Conservation (phyloP, 345 rosid species). For the Ceriops tagal region DNA sequence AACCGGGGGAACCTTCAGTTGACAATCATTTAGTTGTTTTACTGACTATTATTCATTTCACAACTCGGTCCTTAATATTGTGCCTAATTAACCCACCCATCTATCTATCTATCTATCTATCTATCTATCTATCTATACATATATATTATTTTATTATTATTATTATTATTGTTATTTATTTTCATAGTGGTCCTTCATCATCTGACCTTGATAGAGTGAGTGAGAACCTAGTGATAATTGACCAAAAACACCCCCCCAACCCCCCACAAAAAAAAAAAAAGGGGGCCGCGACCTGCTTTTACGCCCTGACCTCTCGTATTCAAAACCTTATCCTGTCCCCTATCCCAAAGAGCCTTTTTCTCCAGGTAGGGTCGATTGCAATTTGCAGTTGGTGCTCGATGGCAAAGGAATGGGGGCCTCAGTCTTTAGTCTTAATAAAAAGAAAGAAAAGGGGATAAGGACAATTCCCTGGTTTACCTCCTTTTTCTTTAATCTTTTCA, state of each 20-base stretch:
- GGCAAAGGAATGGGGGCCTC: neutral
- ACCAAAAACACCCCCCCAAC: neutral
- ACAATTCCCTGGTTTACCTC: neutral
- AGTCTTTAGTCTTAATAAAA: neutral
- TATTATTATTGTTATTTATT: too few species aligned
- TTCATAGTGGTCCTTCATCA: neutral
- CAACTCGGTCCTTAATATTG: too few species aligned
- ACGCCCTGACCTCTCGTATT: neutral
- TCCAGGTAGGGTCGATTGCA: neutral
- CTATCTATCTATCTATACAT: too few species aligned
- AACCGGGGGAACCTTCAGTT: too few species aligned
- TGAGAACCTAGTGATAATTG: neutral
- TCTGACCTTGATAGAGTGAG: neutral
- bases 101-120: too few species aligned
- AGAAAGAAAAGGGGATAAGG: neutral
- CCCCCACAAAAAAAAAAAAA: neutral
- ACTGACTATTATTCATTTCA: too few species aligned
- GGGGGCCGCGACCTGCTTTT: neutral
- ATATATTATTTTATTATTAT: too few species aligned
- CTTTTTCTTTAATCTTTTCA: neutral
- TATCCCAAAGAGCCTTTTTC: neutral
- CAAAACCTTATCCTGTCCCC: constrained; percentile 3
- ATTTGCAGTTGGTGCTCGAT: neutral
- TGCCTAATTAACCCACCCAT: too few species aligned
- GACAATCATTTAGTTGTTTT: too few species aligned